Conservation (phyloP, 148 eudicot genomes). For the Rhododendron molle region DNA sequence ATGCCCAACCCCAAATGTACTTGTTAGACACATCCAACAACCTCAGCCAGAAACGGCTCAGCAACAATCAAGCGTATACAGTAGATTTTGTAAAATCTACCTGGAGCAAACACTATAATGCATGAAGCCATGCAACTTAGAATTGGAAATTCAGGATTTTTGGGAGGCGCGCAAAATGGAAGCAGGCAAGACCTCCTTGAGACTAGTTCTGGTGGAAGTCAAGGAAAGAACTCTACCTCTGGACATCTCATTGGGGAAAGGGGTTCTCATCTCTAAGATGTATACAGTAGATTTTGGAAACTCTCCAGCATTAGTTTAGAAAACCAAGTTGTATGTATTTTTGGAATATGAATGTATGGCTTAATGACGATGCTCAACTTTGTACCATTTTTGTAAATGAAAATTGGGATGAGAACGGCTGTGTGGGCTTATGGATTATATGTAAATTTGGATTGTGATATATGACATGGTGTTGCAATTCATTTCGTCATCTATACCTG, state of each 20-base stretch:
- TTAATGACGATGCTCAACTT: too few species aligned
- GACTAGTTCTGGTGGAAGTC: constrained; percentile 21
- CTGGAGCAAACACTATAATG: constrained; percentile 31
- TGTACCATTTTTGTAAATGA: too few species aligned
- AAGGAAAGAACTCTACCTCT: not conserved
- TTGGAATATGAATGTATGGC: too few species aligned
- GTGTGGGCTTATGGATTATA: too few species aligned
- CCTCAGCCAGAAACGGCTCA: constrained; percentile 36
- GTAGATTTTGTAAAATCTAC: too few species aligned
- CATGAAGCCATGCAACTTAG: constrained; percentile 34
- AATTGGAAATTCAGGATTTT: constrained; percentile 20
- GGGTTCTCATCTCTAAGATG: not conserved
- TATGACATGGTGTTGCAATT: too few species aligned
- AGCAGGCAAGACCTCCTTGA: constrained; percentile 37
- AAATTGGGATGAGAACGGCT: too few species aligned
- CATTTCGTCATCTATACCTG: too few species aligned
- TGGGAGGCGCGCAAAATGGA: constrained; percentile 24
- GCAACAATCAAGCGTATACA: constrained; percentile 22
- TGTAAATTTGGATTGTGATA: too few species aligned
- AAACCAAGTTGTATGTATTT: too few species aligned
- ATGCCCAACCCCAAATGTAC: constrained; percentile 67
- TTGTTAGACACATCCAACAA: constrained; percentile 47
- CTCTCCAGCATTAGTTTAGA: too few species aligned
- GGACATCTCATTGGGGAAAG: not conserved
- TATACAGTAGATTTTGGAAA: not conserved